Evolutionary conservation across 768 basidiomycete species (phyloP).

Genomic region (Psilocybe cyanescens): DNA sequence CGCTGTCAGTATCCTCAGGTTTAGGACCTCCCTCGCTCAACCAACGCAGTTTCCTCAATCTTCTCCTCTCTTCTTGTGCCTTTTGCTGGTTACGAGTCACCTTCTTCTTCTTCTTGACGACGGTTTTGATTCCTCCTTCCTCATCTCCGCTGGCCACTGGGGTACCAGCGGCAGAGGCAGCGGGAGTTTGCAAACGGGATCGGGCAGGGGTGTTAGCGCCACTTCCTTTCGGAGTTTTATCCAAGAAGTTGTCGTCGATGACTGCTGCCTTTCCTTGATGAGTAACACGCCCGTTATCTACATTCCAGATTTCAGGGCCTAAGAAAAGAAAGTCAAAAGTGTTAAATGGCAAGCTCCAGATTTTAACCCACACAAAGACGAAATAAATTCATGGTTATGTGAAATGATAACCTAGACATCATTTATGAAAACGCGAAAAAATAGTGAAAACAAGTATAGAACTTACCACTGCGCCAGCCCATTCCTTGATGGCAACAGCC

Average conservation of each 20-base stretch:
- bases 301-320: conserved; percentile 95
- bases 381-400: conserved; percentile 90
- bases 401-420: conserved; percentile 85
- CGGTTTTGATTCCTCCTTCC: conserved; percentile 42
- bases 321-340: conserved; percentile 9
- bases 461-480: conserved; percentile 88
- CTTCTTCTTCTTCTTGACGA: conserved; percentile 87
- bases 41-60: conserved; percentile 82
- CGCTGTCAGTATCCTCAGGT: conserved; percentile 83
- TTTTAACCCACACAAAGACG: conserved; percentile 69
- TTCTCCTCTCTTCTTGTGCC: conserved; percentile 84
- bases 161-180: conserved; percentile 71
- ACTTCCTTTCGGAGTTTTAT: conserved; percentile 75
- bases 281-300: conserved; percentile 83
- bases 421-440: conserved; percentile 21
- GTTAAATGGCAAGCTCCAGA: conserved; percentile 6
- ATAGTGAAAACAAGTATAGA: conserved; percentile 11
- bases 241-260: conserved; percentile 82
- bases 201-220: conserved; percentile 71
- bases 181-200: conserved; percentile 73
- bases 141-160: conserved; percentile 83
- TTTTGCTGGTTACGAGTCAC: conserved; percentile 88
- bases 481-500: conserved; percentile 93
- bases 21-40: conserved; percentile 80
- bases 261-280: conserved; percentile 88